These are phyloP conservation scores for Pythium vanterpoolii DNA, from an alignment of 352 stramenopile species.

Conservation along the genomic window DNA sequence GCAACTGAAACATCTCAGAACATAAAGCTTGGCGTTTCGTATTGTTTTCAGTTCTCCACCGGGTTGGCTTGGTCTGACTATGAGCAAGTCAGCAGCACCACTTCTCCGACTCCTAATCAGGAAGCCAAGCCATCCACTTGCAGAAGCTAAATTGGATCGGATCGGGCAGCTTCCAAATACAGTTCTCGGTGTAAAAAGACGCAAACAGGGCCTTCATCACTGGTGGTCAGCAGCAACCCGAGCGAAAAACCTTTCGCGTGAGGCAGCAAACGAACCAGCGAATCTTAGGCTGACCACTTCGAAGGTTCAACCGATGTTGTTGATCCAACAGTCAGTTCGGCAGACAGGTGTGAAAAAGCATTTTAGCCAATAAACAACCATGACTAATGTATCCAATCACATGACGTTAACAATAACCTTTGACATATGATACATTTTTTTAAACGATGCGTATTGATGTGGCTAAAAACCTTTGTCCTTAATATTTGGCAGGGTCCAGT, in stretches of 20 bases:
- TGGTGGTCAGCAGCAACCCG: not conserved
- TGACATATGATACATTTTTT: not conserved
- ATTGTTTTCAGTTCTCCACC: not conserved
- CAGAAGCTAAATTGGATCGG: not conserved
- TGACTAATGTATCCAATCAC: not conserved
- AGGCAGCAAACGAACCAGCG: not conserved
- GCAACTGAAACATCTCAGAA: not conserved
- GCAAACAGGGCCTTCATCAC: not conserved
- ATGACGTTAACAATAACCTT: conserved; percentile 2
- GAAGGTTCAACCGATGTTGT: conserved; percentile 15
- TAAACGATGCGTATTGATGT: not conserved
- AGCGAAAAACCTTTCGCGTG: not conserved
- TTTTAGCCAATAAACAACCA: conserved; percentile 5
- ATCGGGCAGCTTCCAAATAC: not conserved
- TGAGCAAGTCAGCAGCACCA: conserved; percentile 12
- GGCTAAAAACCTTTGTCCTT: not conserved
- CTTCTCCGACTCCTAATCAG: conserved; percentile 10
- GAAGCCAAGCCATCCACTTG: not conserved
- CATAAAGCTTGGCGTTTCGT: not conserved
- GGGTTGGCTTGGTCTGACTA: conserved; percentile 17
- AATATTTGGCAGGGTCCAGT: conserved; percentile 24
- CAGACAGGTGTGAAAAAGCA: not conserved
- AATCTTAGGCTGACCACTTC: conserved; percentile 2
- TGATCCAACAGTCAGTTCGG: conserved; percentile 13
- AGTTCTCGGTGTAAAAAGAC: not conserved